Evolutionary conservation across 176 grass and related monocot genomes (phyloP), one percentile per base, ranked within the genome.

Genomic region (Triticum dicoccoides): DNA sequence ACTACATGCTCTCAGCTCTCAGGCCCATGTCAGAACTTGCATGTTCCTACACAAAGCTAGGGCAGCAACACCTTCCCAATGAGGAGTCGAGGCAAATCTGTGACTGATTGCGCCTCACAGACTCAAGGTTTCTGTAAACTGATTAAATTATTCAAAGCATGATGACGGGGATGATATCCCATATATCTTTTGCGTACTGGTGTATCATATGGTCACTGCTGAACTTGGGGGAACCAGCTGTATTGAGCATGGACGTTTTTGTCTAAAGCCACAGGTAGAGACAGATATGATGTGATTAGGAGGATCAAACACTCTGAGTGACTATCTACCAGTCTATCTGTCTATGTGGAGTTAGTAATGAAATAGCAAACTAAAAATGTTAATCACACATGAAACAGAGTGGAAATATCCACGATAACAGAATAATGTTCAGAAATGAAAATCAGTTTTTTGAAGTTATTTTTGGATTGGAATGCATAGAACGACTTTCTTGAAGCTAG

Each of bases 121-220:
- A 29, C 27, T 7, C 66, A 80, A 52, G 42, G 3, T 62, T 81
- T 25, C 70, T 9, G 27, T 9, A 45, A 78, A 8, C 18, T 11
- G 14, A 2, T 25, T 67, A 30, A 11, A 37, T 27, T 21, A 21
- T 17, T 83, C 75, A 95, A 6, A 90, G 90, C 25, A 98, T 80
- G 61, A 69, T 21, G 72, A 77, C 88, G 67, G 93, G 90, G 23
- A 64, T 86, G 68, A 98, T 92, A 69, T 91, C 79, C 38, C 38
- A 98, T 23, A 98, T 98, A 51, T 94, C 93, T 74, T 87, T 96
- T 33, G 96, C 91, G 41, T 98, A 98, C 78, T 98, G 65, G 69
- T 88, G 96, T 66, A 98, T 98, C 17, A 91, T 98, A 70, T 92
- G 80, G 76, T 98, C 96, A 47, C 93, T 98, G 88, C 92, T 98